These are phyloP conservation scores for Nowakowskiella sp. DNA, from an alignment of 192 early-diverging fungal species.

Conservation along the genomic window DNA sequence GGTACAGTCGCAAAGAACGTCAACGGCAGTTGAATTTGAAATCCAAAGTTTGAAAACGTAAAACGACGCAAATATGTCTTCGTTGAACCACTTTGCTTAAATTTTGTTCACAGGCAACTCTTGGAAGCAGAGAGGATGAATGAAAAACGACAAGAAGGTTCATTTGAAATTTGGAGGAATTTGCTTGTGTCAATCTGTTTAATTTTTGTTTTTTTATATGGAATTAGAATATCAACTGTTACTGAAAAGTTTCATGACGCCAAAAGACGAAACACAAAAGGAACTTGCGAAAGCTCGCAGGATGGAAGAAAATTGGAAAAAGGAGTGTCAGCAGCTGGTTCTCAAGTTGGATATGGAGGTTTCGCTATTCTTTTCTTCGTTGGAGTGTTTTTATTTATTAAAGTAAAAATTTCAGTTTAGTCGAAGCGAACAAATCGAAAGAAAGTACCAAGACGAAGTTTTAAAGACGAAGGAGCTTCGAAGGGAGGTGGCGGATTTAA, in stretches of 20 bases:
- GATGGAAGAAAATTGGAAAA: constrained; percentile 36
- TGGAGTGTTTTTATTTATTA: not conserved
- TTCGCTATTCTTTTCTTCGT: constrained; percentile 5
- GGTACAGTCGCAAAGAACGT: constrained; percentile 13
- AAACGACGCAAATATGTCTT: not conserved
- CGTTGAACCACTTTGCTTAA: constrained; percentile 8
- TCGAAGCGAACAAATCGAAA: constrained; percentile 29
- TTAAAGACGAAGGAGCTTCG: constrained; percentile 35
- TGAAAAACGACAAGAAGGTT: constrained; percentile 37
- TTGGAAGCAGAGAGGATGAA: constrained; percentile 34
- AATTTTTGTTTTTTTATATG: not conserved
- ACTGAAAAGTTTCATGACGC: constrained; percentile 34
- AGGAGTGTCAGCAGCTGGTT: constrained; percentile 45
- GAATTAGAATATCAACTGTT: constrained; percentile 34
- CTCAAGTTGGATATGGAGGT: constrained; percentile 40
- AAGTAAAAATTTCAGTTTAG: constrained; percentile 20
- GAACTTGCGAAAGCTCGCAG: constrained; percentile 30
- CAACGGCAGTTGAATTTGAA: constrained; percentile 42
- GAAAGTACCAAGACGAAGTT: constrained; percentile 25
- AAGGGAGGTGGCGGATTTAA: constrained; percentile 37
- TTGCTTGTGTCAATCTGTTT: not conserved
- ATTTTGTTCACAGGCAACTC: constrained; percentile 24
- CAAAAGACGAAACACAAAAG: constrained; percentile 36
- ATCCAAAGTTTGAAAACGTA: constrained; percentile 40
- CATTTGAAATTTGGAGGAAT: not conserved